Conservation (phyloP, 2,329 filamentous ascomycete genomes). For the Fusarium sp. region DNA sequence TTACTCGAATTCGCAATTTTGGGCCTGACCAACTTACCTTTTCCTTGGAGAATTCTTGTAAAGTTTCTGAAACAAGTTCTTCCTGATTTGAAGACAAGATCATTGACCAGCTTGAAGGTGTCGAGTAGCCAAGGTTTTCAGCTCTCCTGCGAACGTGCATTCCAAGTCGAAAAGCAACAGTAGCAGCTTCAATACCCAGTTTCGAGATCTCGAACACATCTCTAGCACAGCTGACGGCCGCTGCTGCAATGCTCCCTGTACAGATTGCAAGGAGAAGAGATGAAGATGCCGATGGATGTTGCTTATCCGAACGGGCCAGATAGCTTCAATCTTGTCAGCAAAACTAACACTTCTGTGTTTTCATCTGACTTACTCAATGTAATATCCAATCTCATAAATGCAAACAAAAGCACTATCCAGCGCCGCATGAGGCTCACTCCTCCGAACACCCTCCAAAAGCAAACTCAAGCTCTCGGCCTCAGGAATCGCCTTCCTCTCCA, state of each 20-base stretch:
- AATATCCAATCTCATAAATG: neutral
- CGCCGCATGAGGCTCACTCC: neutral
- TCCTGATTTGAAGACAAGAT: neutral
- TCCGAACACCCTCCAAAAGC: neutral
- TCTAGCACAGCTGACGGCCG: rapidly evolving
- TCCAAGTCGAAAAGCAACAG: neutral
- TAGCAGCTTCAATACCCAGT: neutral
- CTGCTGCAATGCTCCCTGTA: neutral
- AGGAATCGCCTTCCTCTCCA: neutral
- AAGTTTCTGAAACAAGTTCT: neutral
- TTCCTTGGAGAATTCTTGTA: neutral
- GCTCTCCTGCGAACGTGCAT: neutral
- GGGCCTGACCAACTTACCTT: rapidly evolving
- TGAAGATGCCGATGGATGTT: neutral
- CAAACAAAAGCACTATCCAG: neutral
- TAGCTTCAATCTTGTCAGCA: neutral
- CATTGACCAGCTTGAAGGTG: neutral
- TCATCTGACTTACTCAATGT: neutral
- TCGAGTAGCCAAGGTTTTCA: neutral
- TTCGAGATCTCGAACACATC: neutral
- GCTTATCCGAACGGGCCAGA: neutral
- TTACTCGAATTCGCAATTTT: rapidly evolving
- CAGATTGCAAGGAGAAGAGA: neutral
- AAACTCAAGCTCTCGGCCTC: neutral
- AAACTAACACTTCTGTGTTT: rapidly evolving